Percentiles rank a stretch among this genome's conserved stretches.
phyloP scores from a whole-genome alignment of 73 alveolate genomes.

The Uronychia setigera region DNA sequence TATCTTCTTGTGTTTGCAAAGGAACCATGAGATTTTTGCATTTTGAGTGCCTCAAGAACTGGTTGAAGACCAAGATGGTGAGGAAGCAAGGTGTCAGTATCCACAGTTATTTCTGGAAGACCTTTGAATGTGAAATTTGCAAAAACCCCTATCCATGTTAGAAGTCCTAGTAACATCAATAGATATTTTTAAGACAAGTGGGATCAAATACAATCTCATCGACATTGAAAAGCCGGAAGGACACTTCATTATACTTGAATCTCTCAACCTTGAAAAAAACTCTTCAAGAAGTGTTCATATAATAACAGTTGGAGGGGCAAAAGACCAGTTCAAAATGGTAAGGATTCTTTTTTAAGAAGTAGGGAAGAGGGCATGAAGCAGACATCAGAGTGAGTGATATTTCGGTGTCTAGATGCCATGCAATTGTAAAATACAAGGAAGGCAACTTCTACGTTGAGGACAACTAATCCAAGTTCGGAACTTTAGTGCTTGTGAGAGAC shows the following conservation, averaged over 20 bases:
- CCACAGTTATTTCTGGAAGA: constrained; percentile 68
- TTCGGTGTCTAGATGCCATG: constrained; percentile 81
- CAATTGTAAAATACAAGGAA: constrained; percentile 47
- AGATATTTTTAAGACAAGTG: constrained; percentile 14
- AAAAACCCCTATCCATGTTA: constrained; percentile 78
- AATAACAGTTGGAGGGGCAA: constrained; percentile 9
- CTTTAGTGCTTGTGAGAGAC: constrained; percentile 78
- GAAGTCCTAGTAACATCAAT: background rate
- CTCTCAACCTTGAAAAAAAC: constrained; percentile 62
- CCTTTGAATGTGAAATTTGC: constrained; percentile 93
- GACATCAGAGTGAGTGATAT: constrained; percentile 78
- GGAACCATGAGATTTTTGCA: constrained; percentile 88
- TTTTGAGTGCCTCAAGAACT: constrained; percentile 82
- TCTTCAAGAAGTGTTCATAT: constrained; percentile 31
- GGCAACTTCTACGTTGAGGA: constrained; percentile 78
- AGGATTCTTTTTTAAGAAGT: background rate
- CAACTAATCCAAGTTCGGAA: constrained; percentile 81
- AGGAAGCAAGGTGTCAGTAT: constrained; percentile 50
- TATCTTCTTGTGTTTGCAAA: constrained; percentile 80
- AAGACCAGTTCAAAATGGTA: constrained; percentile 39
- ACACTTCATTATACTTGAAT: constrained; percentile 49
- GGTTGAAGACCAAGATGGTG: constrained; percentile 77
- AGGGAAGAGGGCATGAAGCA: constrained; percentile 84
- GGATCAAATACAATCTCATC: constrained; percentile 29
- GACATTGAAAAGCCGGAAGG: constrained; percentile 34